Evolutionary conservation across 75 land plant genomes (phyloP), one percentile per base, ranked within the genome.

Genomic region (Selaginella tamariscina): DNA sequence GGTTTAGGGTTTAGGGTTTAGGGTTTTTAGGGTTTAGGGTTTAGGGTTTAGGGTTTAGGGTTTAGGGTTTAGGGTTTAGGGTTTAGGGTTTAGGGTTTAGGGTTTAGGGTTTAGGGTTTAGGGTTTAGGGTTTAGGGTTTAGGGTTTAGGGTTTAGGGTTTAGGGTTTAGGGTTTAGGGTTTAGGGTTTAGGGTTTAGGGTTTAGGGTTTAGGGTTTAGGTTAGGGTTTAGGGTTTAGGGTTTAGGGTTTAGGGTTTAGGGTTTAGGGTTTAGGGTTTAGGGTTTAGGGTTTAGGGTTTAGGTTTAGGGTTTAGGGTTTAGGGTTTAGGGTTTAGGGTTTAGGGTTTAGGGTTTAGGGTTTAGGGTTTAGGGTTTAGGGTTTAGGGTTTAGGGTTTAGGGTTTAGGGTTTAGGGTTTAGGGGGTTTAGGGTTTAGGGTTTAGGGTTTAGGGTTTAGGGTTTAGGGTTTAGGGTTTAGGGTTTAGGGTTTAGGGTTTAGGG

Each of bases 91-190:
- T 29, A 31, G n/a, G 54, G 32, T 29, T 62, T 62, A 62, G 64
- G 64, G 64, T 62, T 62, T 62, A 31, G 64, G 64, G 64, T 62
- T 62, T 62, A 62, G 64, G 64, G 64, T 62, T 62, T 62, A 62
- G 64, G 64, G 64, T 62, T 62, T 62, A 62, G 64, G 64, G 64
- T 62, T 62, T 62, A 62, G 64, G 64, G 64, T 66, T 72, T 72
- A 65, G 65, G 74, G 75, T 73, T 73, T 73, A 67, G 75, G 75
- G 75, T 73, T 73, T 73, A 73, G 75, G 75, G 75, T 73, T 73
- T 73, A 73, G 75, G 75, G 75, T 73, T 68, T 54, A 54, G 30
- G 70, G 70, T 68, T 68, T 68, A 68, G 70, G 70, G 56, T 68
- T 68, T 54, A 55, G 56, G 70, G 56, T 68, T 68, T 54, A 54